Conservation (phyloP, 352 stramenopile species). For the Globisporangium recalcitrans region DNA sequence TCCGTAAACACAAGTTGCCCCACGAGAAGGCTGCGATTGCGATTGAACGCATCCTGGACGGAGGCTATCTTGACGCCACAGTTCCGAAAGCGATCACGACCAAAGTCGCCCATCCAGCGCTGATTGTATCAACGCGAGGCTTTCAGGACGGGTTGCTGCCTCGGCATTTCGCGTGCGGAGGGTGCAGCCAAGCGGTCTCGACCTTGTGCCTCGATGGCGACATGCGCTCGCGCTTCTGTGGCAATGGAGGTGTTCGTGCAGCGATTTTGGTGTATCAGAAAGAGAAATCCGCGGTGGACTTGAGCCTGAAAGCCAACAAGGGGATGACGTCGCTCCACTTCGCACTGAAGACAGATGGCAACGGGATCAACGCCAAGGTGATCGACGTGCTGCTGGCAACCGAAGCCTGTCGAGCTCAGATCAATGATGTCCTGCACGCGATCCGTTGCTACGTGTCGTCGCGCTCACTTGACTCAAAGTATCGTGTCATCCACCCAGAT, state of each 20-base stretch:
- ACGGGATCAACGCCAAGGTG: slow-evolving; percentile 39
- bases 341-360: slow-evolving; percentile 42
- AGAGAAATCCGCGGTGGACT: slow-evolving; percentile 28
- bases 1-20: slow-evolving; percentile 50
- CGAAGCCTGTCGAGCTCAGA: slow-evolving; percentile 1
- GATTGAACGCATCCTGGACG: slow-evolving; percentile 55
- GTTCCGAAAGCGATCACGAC: slow-evolving; percentile 29
- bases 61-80: slow-evolving; percentile 29
- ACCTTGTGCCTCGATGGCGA: slow-evolving; percentile 45
- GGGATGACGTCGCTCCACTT: slow-evolving; percentile 43
- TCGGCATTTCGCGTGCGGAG: slow-evolving; percentile 65
- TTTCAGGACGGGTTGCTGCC: slow-evolving; percentile 37
- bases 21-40: slow-evolving; percentile 43
- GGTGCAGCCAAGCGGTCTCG: slow-evolving; percentile 27
- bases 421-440: slow-evolving; percentile 38
- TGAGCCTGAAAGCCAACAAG: slow-evolving; percentile 25
- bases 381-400: slow-evolving; percentile 42
- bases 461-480: slow-evolving; percentile 38
- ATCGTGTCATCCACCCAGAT: slow-evolving; percentile 51
- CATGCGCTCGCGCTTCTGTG: slow-evolving; percentile 31
- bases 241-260: slow-evolving; percentile 35
- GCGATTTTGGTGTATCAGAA: slow-evolving; percentile 36
- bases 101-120: slow-evolving; percentile 26
- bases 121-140: slow-evolving; percentile 29
- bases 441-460: slow-evolving; percentile 41